Base-by-base conservation (phyloP, 345 rosid genomes). In the Corymbia maculata region DNA sequence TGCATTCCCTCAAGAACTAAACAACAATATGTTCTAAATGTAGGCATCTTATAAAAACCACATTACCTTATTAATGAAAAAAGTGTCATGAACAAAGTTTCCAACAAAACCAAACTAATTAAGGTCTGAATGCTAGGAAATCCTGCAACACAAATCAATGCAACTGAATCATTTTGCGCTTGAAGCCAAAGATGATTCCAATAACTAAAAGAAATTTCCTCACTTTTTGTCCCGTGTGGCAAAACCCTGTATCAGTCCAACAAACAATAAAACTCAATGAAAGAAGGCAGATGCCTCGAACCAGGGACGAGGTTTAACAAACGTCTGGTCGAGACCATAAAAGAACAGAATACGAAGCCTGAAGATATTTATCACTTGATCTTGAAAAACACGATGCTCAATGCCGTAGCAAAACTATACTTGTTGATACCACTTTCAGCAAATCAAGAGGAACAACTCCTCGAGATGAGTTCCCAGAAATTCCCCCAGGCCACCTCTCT, bases 341-440 rank as follows among this genome's bases (percentile, higher is more conserved):
- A 61, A 11, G 61, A 30, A 55, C 30, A 52, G 8, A 64, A 57
- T 28, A 51, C n/a, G 15, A 86, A 14, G 26, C 26, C 30, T 11
- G 36, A 22, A n/a, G 42, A 26, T 28, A 50, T 30, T 26, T n/a
- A 80, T 90, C 88, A 94, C 86, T 89, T 90, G 82, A 89, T 59
- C 51, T 87, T 91, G 87, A 95, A 96, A 90, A 94, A 96, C 92
- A 95, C 91, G 88, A 95, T 93, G 90, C 92, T 92, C 93, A 96
- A 91, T 5, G 97, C 98, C 2, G 95, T 89, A 90, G 86, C 91
- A 7, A 95, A 95, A 52, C 94, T 89, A 49, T 86, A 87, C 9
- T 86, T 91, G 52, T 90, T 89, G 24, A 87, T 50, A 79, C 75
- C 90, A 45, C 88, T 87, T n/a, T 89, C 93, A 0, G 91, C 85